Percentiles rank a stretch among this genome's conserved stretches.
phyloP scores from a whole-genome alignment of 257 asterid genomes.

The Solanum virginianum region DNA sequence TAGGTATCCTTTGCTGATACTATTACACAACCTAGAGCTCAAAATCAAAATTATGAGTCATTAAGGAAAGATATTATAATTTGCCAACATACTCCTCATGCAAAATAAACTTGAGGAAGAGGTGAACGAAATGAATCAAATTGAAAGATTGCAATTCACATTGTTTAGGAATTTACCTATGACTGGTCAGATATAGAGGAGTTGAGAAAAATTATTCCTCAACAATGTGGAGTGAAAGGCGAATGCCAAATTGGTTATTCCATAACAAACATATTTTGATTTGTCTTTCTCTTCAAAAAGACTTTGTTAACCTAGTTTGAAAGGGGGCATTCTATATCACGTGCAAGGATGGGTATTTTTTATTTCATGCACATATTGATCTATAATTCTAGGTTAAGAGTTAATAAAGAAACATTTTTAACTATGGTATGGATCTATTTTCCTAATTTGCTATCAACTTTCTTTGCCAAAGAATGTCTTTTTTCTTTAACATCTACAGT shows the following conservation, averaged over 20 bases:
- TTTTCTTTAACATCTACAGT: not conserved
- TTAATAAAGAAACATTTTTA: too few relatives aligned
- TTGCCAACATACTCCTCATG: not conserved
- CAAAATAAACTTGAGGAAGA: too few relatives aligned
- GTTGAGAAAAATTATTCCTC: not conserved
- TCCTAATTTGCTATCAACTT: not conserved
- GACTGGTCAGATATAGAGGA: not conserved
- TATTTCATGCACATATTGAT: not conserved
- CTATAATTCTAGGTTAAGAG: not conserved
- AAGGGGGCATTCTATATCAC: not conserved
- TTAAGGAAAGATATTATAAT: not conserved
- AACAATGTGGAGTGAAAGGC: not conserved
- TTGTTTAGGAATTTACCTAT: not conserved
- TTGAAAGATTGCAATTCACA: not conserved
- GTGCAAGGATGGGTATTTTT: not conserved
- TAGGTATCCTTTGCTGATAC: too few relatives aligned
- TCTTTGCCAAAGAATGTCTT: not conserved
- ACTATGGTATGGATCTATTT: not conserved
- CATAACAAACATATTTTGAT: not conserved
- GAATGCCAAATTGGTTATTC: not conserved
- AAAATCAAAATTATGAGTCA: too few relatives aligned
- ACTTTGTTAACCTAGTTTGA: not conserved
- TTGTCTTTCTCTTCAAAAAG: fast-evolving
- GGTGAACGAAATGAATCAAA: not conserved
- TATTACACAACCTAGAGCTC: too few relatives aligned